phyloP scores from a whole-genome alignment of 2,329 filamentous ascomycete species.

The Periconia sp. region DNA sequence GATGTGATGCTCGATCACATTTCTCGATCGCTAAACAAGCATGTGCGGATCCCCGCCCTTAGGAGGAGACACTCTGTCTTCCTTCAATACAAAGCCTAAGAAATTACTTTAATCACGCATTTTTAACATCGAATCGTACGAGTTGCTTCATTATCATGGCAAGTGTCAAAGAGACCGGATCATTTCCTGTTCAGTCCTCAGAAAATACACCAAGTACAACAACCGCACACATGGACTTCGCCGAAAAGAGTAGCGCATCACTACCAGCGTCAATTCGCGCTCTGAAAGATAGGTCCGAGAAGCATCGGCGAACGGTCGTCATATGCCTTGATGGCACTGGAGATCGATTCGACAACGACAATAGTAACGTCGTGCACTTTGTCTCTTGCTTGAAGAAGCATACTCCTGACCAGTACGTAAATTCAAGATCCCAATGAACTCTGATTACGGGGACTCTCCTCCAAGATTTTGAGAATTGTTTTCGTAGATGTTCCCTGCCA shows the following conservation, averaged over 20 bases:
- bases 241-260: background rate
- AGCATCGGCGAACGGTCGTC: slow-evolving; percentile 44
- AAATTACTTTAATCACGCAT: too few relatives aligned
- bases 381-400: slow-evolving; percentile 53
- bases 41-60: too few relatives aligned
- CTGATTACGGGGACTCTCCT: too few relatives aligned
- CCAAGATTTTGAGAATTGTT: too few relatives aligned
- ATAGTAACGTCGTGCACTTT: slow-evolving; percentile 54
- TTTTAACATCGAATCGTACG: too few relatives aligned
- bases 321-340: slow-evolving; percentile 55
- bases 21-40: too few relatives aligned
- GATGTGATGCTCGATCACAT: too few relatives aligned
- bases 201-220: slow-evolving; percentile 5
- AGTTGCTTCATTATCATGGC: too few relatives aligned
- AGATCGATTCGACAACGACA: slow-evolving; percentile 52
- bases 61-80: too few relatives aligned
- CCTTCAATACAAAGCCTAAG: too few relatives aligned
- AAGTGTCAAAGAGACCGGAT: background rate
- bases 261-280: slow-evolving; percentile 38
- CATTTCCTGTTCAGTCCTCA: slow-evolving; percentile 11
- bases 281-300: slow-evolving; percentile 13
- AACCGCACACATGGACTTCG: background rate
- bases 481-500: too few relatives aligned
- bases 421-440: too few relatives aligned
- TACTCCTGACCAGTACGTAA: slow-evolving; percentile 27